Conservation (phyloP, 2,329 filamentous ascomycete species). For the Apiospora arundinis region DNA sequence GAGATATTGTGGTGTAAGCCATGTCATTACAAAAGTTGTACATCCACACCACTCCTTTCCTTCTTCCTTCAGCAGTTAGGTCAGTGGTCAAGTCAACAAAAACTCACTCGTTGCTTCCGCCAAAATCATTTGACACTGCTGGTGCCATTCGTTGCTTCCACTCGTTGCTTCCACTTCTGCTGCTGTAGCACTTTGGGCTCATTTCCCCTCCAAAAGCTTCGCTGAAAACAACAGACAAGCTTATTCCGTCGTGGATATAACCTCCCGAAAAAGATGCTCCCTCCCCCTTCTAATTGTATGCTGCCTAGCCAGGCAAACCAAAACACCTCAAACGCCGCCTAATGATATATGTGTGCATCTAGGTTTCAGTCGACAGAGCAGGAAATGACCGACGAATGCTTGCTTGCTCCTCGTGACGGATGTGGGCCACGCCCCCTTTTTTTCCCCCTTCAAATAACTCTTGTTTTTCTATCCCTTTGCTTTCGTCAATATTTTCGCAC, state of each 20-base stretch:
- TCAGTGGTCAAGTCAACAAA: slow-evolving; percentile 1
- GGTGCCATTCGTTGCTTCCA: not conserved
- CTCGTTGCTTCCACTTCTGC: not conserved
- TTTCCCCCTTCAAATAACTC: not conserved
- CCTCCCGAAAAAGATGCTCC: not conserved
- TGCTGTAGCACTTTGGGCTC: not conserved
- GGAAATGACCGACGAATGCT: not conserved
- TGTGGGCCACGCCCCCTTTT: not conserved
- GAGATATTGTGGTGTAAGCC: not conserved
- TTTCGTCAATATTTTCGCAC: slow-evolving; percentile 3
- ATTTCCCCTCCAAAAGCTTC: not conserved
- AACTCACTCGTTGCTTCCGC: not conserved
- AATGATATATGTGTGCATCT: slow-evolving; percentile 9
- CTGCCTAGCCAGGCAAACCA: slow-evolving; percentile 2
- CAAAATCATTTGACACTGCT: not conserved
- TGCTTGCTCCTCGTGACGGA: not conserved
- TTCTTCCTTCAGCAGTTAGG: not conserved
- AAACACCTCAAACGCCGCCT: slow-evolving; percentile 10
- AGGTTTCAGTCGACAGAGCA: slow-evolving; percentile 1
- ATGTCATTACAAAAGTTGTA: slow-evolving; percentile 12
- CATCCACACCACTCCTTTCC: not conserved
- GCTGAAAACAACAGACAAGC: not conserved
- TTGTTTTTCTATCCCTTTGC: not conserved
- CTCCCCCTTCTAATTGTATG: not conserved
- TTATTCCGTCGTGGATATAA: not conserved